Evolutionary conservation across 2,329 filamentous ascomycete genomes (phyloP).

Genomic region (Cercospora zeae-maydis): DNA sequence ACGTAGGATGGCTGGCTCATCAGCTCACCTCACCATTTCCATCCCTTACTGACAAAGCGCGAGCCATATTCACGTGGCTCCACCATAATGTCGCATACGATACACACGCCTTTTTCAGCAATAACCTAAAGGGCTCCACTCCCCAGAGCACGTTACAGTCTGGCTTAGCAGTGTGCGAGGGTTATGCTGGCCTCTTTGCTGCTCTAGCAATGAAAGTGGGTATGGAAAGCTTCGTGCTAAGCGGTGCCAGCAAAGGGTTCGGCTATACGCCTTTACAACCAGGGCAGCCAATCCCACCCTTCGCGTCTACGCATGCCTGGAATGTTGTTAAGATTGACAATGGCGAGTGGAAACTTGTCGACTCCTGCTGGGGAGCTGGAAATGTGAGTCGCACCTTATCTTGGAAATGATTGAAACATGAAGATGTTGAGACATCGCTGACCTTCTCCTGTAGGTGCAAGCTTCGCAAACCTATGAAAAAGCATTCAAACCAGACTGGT

Average conservation of each 20-base stretch:
- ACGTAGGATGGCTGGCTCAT: constrained; percentile 70
- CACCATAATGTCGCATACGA: constrained; percentile 93
- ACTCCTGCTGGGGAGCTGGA: constrained; percentile 91
- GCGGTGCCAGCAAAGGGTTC: constrained; percentile 82
- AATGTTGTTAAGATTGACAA: constrained; percentile 82
- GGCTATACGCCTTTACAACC: constrained; percentile 63
- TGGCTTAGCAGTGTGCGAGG: constrained; percentile 85
- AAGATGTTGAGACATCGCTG: neutral
- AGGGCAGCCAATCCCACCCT: constrained; percentile 62
- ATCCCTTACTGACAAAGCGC: constrained; percentile 88
- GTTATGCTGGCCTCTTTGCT: constrained; percentile 80
- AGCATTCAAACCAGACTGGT: constrained; percentile 61
- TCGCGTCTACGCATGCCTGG: constrained; percentile 73
- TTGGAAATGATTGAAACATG: neutral
- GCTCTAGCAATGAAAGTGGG: constrained; percentile 75
- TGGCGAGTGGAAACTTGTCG: constrained; percentile 85
- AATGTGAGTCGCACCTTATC: constrained; percentile 48
- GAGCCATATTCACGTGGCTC: constrained; percentile 90
- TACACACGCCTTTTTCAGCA: constrained; percentile 71
- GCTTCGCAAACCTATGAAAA: constrained; percentile 58
- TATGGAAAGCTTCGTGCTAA: constrained; percentile 69
- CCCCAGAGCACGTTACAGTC: constrained; percentile 69
- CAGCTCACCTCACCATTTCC: constrained; percentile 75
- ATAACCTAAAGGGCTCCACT: constrained; percentile 62
- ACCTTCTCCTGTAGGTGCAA: neutral